Percentiles rank a stretch among this genome's conserved stretches.
phyloP scores from a whole-genome alignment of 2,329 filamentous ascomycete species.

The Rhexocercosporidium sp. region DNA sequence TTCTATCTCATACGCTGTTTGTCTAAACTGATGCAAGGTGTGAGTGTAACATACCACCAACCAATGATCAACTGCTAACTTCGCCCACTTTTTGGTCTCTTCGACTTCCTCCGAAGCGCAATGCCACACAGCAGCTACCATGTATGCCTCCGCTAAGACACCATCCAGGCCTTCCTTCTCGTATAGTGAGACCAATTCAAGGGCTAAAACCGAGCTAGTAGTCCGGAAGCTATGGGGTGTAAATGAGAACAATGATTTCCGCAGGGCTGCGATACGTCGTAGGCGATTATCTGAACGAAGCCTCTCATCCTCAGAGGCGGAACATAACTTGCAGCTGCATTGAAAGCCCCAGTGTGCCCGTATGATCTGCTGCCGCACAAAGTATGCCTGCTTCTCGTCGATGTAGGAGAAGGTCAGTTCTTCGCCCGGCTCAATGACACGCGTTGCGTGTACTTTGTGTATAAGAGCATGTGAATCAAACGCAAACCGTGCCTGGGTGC shows the following conservation, averaged over 20 bases:
- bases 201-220: constrained; percentile 2
- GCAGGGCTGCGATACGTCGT: background rate
- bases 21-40: background rate
- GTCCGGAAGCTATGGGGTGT: background rate
- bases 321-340: constrained; percentile 21
- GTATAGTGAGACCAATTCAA: constrained; percentile 17
- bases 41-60: background rate
- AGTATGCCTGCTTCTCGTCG: constrained; percentile 18
- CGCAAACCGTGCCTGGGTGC: constrained; percentile 13
- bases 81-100: constrained; percentile 14
- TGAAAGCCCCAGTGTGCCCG: constrained; percentile 24
- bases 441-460: constrained; percentile 23
- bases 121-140: constrained; percentile 17
- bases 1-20: too few relatives aligned
- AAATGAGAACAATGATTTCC: background rate
- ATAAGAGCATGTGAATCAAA: constrained; percentile 21
- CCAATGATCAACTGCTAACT: constrained; percentile 10
- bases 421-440: constrained; percentile 24
- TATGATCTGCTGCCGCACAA: constrained; percentile 12
- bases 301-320: background rate
- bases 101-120: constrained; percentile 19
- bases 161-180: constrained; percentile 15
- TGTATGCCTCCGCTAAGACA: constrained; percentile 21
- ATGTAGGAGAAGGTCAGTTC: constrained; percentile 29
- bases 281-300: background rate